These are phyloP conservation scores for Quercus rubra DNA, from an alignment of 306 rosid species.

Conservation along the genomic window DNA sequence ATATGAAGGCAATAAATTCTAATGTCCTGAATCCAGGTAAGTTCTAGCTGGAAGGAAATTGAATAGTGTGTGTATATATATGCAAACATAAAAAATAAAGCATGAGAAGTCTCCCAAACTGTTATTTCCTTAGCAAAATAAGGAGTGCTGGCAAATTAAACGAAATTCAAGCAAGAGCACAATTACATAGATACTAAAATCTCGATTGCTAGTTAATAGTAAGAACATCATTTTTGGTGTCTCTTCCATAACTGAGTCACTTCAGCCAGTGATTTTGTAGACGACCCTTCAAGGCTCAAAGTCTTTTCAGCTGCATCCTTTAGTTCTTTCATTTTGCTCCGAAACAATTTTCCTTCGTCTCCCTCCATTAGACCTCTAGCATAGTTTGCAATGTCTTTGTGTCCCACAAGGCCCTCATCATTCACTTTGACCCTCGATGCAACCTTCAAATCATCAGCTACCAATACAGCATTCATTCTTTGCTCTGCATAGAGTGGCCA, in stretches of 20 bases:
- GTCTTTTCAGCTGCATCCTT: background rate
- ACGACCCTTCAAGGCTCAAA: background rate
- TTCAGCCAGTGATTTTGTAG: background rate
- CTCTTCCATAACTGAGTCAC: constrained; percentile 6
- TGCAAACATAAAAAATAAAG: too few relatives aligned
- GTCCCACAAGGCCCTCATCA: background rate
- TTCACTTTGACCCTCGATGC: background rate
- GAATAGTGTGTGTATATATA: too few relatives aligned
- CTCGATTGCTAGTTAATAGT: too few relatives aligned
- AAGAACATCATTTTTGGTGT: too few relatives aligned
- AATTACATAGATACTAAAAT: too few relatives aligned
- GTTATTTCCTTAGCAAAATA: too few relatives aligned
- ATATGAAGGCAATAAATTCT: too few relatives aligned
- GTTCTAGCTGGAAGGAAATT: too few relatives aligned
- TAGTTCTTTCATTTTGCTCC: background rate
- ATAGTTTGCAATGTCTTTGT: background rate
- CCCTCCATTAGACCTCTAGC: background rate
- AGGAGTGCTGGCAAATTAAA: too few relatives aligned
- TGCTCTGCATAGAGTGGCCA: background rate
- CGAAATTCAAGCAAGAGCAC: too few relatives aligned
- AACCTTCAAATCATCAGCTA: background rate
- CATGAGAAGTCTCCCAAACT: too few relatives aligned
- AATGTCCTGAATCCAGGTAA: too few relatives aligned
- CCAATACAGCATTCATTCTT: background rate
- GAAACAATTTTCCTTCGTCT: background rate